Evolutionary conservation across 2,329 filamentous ascomycete genomes (phyloP).

Genomic region (Colletotrichum musae): DNA sequence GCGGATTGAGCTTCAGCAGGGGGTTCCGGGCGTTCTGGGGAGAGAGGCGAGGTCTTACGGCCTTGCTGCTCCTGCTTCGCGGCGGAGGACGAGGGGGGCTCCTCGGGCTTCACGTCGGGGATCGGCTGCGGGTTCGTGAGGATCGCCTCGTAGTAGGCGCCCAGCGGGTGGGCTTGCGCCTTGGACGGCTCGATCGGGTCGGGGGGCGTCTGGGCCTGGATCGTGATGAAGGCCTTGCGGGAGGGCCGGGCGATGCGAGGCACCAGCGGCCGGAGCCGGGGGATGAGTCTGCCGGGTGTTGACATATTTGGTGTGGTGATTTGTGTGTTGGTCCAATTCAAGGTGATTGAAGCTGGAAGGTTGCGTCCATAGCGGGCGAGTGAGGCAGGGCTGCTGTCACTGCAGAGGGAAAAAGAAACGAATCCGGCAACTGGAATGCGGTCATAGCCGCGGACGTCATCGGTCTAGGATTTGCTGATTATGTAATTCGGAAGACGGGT

Average conservation of each 20-base stretch:
- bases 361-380: slow-evolving; percentile 29
- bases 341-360: slow-evolving; percentile 9
- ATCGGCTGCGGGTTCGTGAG: slow-evolving; percentile 62
- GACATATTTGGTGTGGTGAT: slow-evolving; percentile 48
- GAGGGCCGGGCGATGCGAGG: slow-evolving; percentile 45
- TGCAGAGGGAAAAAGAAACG: slow-evolving; percentile 25
- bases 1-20: slow-evolving; percentile 42
- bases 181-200: slow-evolving; percentile 47
- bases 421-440: slow-evolving; percentile 30
- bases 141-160: slow-evolving; percentile 72
- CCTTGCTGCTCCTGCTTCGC: slow-evolving; percentile 45
- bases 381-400: slow-evolving; percentile 34
- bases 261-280: slow-evolving; percentile 49
- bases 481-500: neutral
- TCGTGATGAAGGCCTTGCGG: slow-evolving; percentile 47
- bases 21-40: slow-evolving; percentile 39
- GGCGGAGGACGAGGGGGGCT: slow-evolving; percentile 57
- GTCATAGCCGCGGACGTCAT: slow-evolving; percentile 51
- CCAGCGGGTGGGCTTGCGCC: slow-evolving; percentile 64
- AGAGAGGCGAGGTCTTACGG: slow-evolving; percentile 44
- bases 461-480: slow-evolving; percentile 42
- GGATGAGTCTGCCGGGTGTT: slow-evolving; percentile 48
- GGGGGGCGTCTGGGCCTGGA: slow-evolving; percentile 46
- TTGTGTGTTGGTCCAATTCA: slow-evolving; percentile 20
- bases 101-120: slow-evolving; percentile 58